Conservation (phyloP, 2,329 filamentous ascomycete genomes). For the Alternaria arbusti region DNA sequence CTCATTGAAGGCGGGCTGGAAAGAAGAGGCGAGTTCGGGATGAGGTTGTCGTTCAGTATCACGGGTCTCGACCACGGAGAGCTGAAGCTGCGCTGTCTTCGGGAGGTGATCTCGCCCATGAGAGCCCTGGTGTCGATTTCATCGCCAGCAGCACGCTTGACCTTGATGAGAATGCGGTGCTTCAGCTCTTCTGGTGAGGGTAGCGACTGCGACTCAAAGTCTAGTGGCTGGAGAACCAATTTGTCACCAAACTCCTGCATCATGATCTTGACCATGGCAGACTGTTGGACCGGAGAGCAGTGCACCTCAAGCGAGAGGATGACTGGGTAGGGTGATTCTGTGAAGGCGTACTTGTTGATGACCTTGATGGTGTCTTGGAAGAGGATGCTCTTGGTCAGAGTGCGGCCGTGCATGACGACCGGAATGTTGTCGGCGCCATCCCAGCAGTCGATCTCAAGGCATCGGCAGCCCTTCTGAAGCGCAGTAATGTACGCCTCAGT, state of each 20-base stretch:
- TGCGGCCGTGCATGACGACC: conserved; percentile 88
- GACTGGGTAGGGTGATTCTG: conserved; percentile 83
- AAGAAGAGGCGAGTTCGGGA: conserved; percentile 57
- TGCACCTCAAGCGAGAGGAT: conserved; percentile 97
- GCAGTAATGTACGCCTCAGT: conserved; percentile 94
- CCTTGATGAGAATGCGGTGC: conserved; percentile 87
- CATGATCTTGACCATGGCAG: conserved; percentile 88
- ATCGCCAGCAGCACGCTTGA: conserved; percentile 75
- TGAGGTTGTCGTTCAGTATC: conserved; percentile 62
- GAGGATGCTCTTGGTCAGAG: conserved; percentile 84
- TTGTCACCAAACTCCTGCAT: conserved; percentile 80
- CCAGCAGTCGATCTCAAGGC: conserved; percentile 98
- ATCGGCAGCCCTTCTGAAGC: conserved; percentile 86
- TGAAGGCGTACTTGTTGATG: conserved; percentile 93
- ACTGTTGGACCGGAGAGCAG: conserved; percentile 82
- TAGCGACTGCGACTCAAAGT: conserved; percentile 70
- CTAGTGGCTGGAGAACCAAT: conserved; percentile 77
- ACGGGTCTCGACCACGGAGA: conserved; percentile 74
- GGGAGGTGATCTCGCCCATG: conserved; percentile 43
- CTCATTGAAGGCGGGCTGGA: conserved; percentile 62
- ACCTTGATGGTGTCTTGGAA: conserved; percentile 92
- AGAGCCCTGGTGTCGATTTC: conserved; percentile 45
- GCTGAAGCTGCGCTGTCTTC: conserved; percentile 71
- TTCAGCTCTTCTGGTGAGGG: conserved; percentile 87
- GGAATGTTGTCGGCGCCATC: conserved; percentile 88